Percentiles rank a stretch among this genome's conserved stretches.
Conservation (phyloP, 2,329 filamentous ascomycete genomes). For the Phaeomoniella chlamydospora region DNA sequence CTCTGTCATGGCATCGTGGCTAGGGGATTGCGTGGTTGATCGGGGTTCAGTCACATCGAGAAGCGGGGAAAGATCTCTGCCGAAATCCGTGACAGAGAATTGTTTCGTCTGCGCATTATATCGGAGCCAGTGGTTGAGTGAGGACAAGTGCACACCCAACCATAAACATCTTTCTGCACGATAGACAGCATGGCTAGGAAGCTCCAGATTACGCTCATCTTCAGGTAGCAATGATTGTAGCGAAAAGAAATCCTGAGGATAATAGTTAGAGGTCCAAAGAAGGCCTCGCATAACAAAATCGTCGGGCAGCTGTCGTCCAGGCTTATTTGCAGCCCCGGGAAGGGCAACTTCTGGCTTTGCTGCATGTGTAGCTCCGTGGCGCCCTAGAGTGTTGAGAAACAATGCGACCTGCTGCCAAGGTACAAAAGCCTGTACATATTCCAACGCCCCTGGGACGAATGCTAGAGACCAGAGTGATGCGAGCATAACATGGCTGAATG, state of each 20-base stretch:
- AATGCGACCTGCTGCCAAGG: constrained; percentile 35
- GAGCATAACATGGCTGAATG: constrained; percentile 39
- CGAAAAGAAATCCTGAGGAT: constrained; percentile 35
- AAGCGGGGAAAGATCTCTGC: neutral
- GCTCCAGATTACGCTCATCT: constrained; percentile 37
- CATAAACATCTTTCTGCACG: constrained; percentile 38
- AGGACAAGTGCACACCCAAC: constrained; percentile 16
- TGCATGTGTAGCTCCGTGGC: constrained; percentile 18
- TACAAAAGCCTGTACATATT: constrained; percentile 24
- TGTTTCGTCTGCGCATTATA: constrained; percentile 16
- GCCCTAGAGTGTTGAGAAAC: constrained; percentile 39
- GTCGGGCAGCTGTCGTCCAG: constrained; percentile 37
- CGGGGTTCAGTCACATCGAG: too few relatives aligned
- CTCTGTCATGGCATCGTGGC: too few relatives aligned
- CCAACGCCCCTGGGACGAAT: constrained; percentile 20
- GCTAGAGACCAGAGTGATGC: constrained; percentile 34
- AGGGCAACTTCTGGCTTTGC: constrained; percentile 25
- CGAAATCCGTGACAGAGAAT: constrained; percentile 19
- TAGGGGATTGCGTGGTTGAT: too few relatives aligned
- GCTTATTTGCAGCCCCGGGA: constrained; percentile 22
- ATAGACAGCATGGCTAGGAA: constrained; percentile 30
- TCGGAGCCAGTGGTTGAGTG: constrained; percentile 22
- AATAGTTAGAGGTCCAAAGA: constrained; percentile 34
- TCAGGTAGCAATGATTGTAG: constrained; percentile 35
- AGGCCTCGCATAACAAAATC: constrained; percentile 44